Evolutionary conservation across 1,284 basidiomycete species (phyloP).

Genomic region (Pseudozyma sp.): DNA sequence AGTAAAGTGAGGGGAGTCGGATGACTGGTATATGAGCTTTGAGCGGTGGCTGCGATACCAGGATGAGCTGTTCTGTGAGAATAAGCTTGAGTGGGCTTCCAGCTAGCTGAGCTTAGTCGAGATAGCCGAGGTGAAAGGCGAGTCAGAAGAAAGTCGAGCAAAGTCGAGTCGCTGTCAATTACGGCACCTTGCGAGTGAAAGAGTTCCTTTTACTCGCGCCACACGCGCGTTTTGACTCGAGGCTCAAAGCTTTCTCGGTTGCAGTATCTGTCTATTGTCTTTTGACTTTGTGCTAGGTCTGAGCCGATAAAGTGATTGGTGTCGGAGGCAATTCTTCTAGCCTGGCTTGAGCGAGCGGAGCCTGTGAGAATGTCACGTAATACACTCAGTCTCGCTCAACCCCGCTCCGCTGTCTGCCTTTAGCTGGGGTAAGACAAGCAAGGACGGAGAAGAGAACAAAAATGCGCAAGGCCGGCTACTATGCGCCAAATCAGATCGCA

Average conservation of each 20-base stretch:
- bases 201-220: not conserved
- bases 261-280: too few relatives aligned
- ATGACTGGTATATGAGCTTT: conserved; percentile 7
- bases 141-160: conserved; percentile 3
- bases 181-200: too few relatives aligned
- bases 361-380: not conserved
- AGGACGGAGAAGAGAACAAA: not conserved
- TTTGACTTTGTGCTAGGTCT: too few relatives aligned
- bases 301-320: conserved; percentile 12
- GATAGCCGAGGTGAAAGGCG: not conserved
- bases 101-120: conserved; percentile 13
- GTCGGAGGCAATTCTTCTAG: not conserved
- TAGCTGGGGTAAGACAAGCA: conserved; percentile 10
- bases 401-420: conserved; percentile 6
- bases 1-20: not conserved
- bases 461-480: conserved; percentile 3
- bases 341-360: conserved; percentile 4
- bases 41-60: not conserved
- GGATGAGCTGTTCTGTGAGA: too few relatives aligned
- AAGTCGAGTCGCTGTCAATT: not conserved
- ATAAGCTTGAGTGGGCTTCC: too few relatives aligned
- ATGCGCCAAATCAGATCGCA: conserved; percentile 17
- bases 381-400: not conserved
- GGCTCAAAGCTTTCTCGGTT: too few relatives aligned
- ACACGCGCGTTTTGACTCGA: not conserved